Percentiles rank a stretch among this genome's conserved stretches.
These are phyloP conservation scores for Daedalea quercina DNA, from an alignment of 768 basidiomycete genomes.

Conservation along the genomic window DNA sequence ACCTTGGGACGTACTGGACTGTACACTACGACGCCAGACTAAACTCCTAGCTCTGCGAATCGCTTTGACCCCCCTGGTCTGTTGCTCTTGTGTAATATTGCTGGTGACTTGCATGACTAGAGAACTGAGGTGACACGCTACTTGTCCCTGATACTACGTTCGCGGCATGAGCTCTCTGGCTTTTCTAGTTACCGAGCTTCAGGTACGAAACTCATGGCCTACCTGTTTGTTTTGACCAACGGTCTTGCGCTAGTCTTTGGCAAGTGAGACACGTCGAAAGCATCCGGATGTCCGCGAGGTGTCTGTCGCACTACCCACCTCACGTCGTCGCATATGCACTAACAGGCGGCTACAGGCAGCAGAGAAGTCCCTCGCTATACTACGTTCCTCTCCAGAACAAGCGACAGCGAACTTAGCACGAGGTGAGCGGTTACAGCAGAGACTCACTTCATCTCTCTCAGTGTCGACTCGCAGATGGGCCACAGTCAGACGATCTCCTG, in stretches of 20 bases:
- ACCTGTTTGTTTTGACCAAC: not conserved
- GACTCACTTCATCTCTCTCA: not conserved
- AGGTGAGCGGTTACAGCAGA: constrained; percentile 38
- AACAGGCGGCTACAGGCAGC: constrained; percentile 48
- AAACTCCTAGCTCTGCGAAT: too few relatives aligned
- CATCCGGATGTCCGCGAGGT: constrained; percentile 95
- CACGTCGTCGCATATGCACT: not conserved
- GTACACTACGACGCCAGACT: too few relatives aligned
- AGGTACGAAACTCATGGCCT: constrained; percentile 31
- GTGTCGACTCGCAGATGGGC: constrained; percentile 44
- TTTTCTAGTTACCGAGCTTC: constrained; percentile 68
- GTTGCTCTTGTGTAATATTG: too few relatives aligned
- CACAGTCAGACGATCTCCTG: constrained; percentile 75
- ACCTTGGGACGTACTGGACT: too few relatives aligned
- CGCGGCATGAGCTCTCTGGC: constrained; percentile 66
- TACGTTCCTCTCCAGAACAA: constrained; percentile 78
- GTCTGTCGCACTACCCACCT: constrained; percentile 15
- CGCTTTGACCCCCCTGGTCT: too few relatives aligned
- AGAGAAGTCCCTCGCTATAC: constrained; percentile 77
- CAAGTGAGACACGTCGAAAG: constrained; percentile 82
- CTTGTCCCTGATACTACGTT: too few relatives aligned
- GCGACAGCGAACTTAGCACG: constrained; percentile 66
- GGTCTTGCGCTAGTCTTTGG: constrained; percentile 51
- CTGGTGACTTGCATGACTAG: too few relatives aligned
- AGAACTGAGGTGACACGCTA: too few relatives aligned